phyloP scores from a whole-genome alignment of 225 moss, liverwort and hornwort species.

The Pseudoscleropodium purum region DNA sequence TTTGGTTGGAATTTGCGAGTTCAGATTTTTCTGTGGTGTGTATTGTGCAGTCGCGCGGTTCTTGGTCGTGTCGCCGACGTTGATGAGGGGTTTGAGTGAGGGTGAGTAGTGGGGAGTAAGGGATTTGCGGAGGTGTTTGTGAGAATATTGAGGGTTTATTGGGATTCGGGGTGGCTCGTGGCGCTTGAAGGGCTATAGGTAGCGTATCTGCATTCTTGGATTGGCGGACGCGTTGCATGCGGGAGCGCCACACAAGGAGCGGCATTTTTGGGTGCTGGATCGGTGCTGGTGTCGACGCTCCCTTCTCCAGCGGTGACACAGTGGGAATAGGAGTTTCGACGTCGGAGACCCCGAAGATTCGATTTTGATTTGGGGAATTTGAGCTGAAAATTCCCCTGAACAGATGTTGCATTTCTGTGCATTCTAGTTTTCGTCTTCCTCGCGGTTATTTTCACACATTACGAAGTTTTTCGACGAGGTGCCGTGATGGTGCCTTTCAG shows the following conservation, averaged over 20 bases:
- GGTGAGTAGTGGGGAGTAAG: background rate
- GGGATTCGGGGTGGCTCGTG: slow-evolving; percentile 5
- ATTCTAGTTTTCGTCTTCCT: background rate
- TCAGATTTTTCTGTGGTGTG: background rate
- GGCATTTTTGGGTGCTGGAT: slow-evolving; percentile 6
- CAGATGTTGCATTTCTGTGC: background rate
- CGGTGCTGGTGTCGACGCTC: slow-evolving; percentile 7
- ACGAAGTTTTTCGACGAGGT: background rate
- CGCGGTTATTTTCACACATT: background rate
- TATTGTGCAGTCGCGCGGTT: background rate
- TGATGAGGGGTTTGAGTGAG: background rate
- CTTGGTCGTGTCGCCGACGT: background rate
- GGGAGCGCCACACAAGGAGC: background rate
- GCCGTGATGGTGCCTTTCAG: slow-evolving; percentile 7
- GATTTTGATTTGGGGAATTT: background rate
- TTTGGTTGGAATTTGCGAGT: background rate
- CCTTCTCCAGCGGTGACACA: background rate
- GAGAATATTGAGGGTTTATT: slow-evolving; percentile 2
- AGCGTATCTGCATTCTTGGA: background rate
- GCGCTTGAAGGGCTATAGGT: slow-evolving; percentile 4
- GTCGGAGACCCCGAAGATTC: background rate
- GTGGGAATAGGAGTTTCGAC: background rate
- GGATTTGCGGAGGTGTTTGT: slow-evolving; percentile 1
- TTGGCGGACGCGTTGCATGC: background rate
- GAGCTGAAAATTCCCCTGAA: background rate